Evolutionary conservation across 768 basidiomycete species (phyloP).

Genomic region (Atractiella rhizophila): DNA sequence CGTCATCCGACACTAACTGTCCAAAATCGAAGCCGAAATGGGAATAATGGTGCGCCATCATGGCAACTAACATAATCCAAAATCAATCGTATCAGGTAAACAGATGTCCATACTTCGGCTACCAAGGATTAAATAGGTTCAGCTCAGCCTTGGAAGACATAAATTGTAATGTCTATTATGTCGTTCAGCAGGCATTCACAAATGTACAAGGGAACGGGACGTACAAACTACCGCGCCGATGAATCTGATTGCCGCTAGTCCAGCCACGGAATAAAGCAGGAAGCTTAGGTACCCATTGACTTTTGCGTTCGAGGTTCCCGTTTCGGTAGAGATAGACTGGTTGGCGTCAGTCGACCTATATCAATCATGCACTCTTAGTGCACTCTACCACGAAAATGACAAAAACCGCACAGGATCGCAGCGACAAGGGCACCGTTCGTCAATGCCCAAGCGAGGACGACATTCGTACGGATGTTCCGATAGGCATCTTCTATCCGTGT

Average conservation of each 20-base stretch:
- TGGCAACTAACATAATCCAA: too few species aligned
- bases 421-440: constrained; percentile 30
- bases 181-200: too few species aligned
- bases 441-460: constrained; percentile 66
- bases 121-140: too few species aligned
- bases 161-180: too few species aligned
- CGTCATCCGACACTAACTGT: too few species aligned
- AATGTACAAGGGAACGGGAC: too few species aligned
- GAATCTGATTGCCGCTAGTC: constrained; percentile 14
- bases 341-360: constrained; percentile 7
- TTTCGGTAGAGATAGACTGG: constrained; percentile 3
- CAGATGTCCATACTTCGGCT: too few species aligned
- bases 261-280: constrained; percentile 15
- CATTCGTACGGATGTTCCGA: constrained; percentile 70
- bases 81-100: too few species aligned
- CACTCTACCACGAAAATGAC: background rate
- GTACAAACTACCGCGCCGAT: constrained; percentile 10
- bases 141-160: too few species aligned
- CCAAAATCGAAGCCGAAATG: too few species aligned
- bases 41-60: too few species aligned
- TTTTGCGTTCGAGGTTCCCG: background rate
- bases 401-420: constrained; percentile 8
- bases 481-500: constrained; percentile 69
- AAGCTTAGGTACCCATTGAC: constrained; percentile 15
- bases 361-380: background rate